Percentiles rank a stretch among this genome's conserved stretches.
These are phyloP conservation scores for Amoebophrya sp. DNA, from an alignment of 169 alveolate genomes.

Conservation along the genomic window DNA sequence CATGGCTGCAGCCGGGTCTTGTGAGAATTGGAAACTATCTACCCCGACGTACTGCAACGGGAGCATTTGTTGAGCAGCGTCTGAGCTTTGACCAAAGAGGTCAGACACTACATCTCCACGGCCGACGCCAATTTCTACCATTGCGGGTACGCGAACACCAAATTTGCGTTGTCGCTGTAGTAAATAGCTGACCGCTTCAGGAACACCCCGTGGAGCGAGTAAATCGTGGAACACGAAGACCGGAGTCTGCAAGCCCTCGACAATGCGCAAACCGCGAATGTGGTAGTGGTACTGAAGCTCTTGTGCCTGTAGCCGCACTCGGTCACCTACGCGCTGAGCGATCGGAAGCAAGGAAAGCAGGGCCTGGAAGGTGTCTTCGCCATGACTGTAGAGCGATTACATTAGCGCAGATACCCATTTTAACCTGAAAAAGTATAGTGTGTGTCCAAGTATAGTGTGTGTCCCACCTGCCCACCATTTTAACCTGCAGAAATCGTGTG, in stretches of 20 bases:
- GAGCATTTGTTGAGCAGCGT: not conserved
- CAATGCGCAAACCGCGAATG: not conserved
- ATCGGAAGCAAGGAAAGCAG: no score
- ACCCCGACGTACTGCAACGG: not conserved
- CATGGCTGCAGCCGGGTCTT: not conserved
- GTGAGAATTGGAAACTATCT: not conserved
- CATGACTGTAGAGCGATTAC: no score
- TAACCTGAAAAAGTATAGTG: no score
- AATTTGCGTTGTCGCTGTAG: not conserved
- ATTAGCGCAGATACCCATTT: no score
- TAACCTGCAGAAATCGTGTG: no score
- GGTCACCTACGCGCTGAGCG: not conserved
- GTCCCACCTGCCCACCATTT: no score
- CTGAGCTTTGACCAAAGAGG: not conserved
- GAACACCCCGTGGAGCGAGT: not conserved
- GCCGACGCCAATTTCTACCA: not conserved
- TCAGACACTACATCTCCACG: not conserved
- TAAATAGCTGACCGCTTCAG: not conserved
- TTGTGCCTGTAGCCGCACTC: not conserved
- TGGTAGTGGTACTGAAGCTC: not conserved
- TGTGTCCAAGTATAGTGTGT: no score
- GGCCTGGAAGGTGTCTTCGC: not conserved
- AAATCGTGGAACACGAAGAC: not conserved
- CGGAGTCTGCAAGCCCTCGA: constrained; percentile 19
- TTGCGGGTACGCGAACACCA: not conserved